A percentile compares a stretch with the other conserved stretches of the same genome.
Evolutionary conservation across 257 asterid genomes (phyloP).

Genomic region (Plantago major): DNA sequence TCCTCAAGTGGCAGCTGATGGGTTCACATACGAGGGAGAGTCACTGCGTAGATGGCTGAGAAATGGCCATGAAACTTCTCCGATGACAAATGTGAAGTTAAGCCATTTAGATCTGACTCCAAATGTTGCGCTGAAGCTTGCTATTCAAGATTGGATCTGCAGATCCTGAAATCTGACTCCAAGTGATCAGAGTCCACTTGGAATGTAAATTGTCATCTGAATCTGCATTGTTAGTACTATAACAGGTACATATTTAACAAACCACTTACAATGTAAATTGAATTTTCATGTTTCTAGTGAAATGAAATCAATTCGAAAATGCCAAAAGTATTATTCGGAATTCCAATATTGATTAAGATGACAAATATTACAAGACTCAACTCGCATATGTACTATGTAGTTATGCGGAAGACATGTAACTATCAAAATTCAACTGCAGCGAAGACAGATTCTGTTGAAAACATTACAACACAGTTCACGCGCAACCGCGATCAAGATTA

Average conservation of each 20-base stretch:
- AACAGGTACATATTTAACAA: background rate
- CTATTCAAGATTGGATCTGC: slow-evolving; percentile 75
- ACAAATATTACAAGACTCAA: too few species aligned
- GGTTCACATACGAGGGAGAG: slow-evolving; percentile 87
- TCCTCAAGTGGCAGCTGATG: slow-evolving; percentile 90
- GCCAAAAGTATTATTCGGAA: too few species aligned
- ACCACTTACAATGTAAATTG: slow-evolving; percentile 16
- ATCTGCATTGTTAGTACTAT: background rate
- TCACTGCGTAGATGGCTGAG: slow-evolving; percentile 74
- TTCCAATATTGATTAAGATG: too few species aligned
- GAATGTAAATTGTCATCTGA: slow-evolving; percentile 14
- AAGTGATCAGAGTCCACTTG: background rate
- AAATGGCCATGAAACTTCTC: slow-evolving; percentile 68
- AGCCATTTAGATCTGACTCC: slow-evolving; percentile 53
- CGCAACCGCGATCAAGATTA: slow-evolving; percentile 9
- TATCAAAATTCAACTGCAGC: too few species aligned
- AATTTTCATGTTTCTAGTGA: background rate
- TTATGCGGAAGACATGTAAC: too few species aligned
- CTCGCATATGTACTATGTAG: too few species aligned
- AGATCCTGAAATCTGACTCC: slow-evolving; percentile 24
- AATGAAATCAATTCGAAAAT: background rate
- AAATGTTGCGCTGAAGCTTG: slow-evolving; percentile 52
- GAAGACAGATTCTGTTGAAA: background rate
- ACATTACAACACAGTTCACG: slow-evolving; percentile 1
- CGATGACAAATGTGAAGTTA: slow-evolving; percentile 77